A percentile compares a stretch with the other conserved stretches of the same genome.
Conservation (phyloP, 2,329 filamentous ascomycete species). For the Curvularia spicifera region DNA sequence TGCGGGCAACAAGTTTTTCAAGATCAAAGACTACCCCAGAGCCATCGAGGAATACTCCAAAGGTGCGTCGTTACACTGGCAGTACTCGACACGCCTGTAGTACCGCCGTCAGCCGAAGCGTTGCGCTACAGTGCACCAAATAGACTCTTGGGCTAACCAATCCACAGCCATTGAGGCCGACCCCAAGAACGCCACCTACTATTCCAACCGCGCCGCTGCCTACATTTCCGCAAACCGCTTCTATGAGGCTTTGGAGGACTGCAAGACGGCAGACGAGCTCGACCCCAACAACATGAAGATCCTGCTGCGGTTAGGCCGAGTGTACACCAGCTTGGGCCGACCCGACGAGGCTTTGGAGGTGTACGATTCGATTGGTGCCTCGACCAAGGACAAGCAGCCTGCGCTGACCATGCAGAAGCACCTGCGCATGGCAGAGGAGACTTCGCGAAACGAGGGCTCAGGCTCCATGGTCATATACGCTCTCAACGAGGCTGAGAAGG, state of each 20-base stretch:
- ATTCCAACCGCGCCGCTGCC: conserved; percentile 93
- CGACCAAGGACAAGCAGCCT: conserved; percentile 83
- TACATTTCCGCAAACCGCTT: conserved; percentile 88
- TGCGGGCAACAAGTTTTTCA: conserved; percentile 95
- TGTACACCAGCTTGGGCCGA: conserved; percentile 85
- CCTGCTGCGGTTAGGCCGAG: conserved; percentile 82
- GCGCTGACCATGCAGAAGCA: conserved; percentile 86
- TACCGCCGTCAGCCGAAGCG: conserved; percentile 18
- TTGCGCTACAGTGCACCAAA: conserved; percentile 4
- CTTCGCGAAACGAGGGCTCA: conserved; percentile 73
- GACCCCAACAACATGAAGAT: conserved; percentile 90
- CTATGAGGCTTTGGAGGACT: conserved; percentile 82
- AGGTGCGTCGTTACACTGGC: conserved; percentile 64
- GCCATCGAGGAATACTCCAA: conserved; percentile 95
- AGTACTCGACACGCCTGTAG: not conserved
- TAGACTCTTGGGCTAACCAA: conserved; percentile 33
- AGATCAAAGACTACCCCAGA: conserved; percentile 85
- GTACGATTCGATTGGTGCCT: conserved; percentile 80
- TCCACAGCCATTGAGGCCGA: conserved; percentile 81
- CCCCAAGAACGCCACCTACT: conserved; percentile 84
- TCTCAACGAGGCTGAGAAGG: conserved; percentile 85
- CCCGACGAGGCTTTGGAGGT: conserved; percentile 86
- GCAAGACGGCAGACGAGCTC: conserved; percentile 78
- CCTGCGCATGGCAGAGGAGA: conserved; percentile 78
- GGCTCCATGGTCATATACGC: conserved; percentile 93